Base-by-base conservation (phyloP, 257 asterid genomes). In the Penstemon davidsonii region DNA sequence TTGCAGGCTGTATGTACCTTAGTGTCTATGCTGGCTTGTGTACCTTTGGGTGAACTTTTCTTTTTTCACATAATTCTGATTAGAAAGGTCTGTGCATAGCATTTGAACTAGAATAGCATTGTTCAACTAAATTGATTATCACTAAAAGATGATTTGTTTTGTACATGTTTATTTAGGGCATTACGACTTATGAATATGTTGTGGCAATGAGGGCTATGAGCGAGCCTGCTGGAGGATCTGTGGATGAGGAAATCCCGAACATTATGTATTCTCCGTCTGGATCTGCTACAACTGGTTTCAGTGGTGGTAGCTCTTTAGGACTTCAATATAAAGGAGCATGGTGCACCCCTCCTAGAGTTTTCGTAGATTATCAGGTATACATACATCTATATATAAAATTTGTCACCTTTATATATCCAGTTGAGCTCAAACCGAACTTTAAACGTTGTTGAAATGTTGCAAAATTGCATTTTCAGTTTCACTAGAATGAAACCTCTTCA, bases 331-430 rank as follows among this genome's bases (percentile, higher is more conserved):
- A 94, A 80, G 99, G 99, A 70, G 97, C 97, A 45, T 94, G 97
- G 99, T 94, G 99, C 87, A 94, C 99, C 71, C 99, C 99, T 76
- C 99, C 99, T 61, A 79, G 99, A 70, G 96, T 94, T 60, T 91
- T 94, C 71, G 96, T 94, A 25, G 99, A 91, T 76, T 94, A 94
- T 74, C 97, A 94, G 96, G 99, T 94, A 85, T 4, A 19, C 45
- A 6, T 69, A 25, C 33, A 25, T 25, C 33, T 25, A 25, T 25
- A 25, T 25, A 25, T 25, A 25, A 25, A 25, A 25, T 25, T 25
- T 25, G 33, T 25, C 33, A 25, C 33, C 33, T 25, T 25, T 25
- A 25, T 25, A 25, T 25, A 25, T 25, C 33, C 33, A 25, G 33
- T 25, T 25, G 33, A 25, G 33, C 33, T 25, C 33, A 25, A 25